These are phyloP conservation scores for Fusarium virguliforme DNA, from an alignment of 2,329 filamentous ascomycete species.

Conservation along the genomic window DNA sequence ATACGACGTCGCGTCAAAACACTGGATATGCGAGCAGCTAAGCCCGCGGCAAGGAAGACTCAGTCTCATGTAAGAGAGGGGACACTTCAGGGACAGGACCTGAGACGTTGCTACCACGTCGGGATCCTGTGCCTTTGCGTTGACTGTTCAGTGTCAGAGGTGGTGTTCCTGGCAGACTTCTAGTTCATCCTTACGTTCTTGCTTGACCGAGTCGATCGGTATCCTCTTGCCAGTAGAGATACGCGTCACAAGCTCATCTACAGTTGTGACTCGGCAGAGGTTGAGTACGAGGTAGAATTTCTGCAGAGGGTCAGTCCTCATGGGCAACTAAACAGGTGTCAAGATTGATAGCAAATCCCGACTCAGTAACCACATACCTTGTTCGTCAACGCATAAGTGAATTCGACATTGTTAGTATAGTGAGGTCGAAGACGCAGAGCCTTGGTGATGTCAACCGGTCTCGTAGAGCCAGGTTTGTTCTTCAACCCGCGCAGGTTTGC, in stretches of 20 bases:
- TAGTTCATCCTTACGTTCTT: constrained; percentile 78
- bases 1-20: constrained; percentile 94
- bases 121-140: constrained; percentile 84
- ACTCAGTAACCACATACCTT: constrained; percentile 73
- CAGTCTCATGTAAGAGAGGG: constrained; percentile 88
- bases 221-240: constrained; percentile 81
- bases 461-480: constrained; percentile 95
- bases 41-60: constrained; percentile 84
- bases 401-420: constrained; percentile 83
- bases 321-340: constrained; percentile 33
- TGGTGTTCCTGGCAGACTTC: not conserved
- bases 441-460: constrained; percentile 91
- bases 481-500: constrained; percentile 96
- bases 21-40: constrained; percentile 90
- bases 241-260: constrained; percentile 78
- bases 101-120: constrained; percentile 93
- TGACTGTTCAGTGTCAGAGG: constrained; percentile 70
- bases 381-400: constrained; percentile 92
- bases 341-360: constrained; percentile 40
- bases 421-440: constrained; percentile 78
- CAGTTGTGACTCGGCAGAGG: constrained; percentile 80
- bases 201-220: constrained; percentile 84
- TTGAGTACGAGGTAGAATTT: constrained; percentile 82
- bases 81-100: constrained; percentile 92
- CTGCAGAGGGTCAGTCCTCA: constrained; percentile 60